Evolutionary conservation across 2,329 filamentous ascomycete species (phyloP), one percentile per base, ranked within the genome.

Genomic region (Exophiala bonariae): DNA sequence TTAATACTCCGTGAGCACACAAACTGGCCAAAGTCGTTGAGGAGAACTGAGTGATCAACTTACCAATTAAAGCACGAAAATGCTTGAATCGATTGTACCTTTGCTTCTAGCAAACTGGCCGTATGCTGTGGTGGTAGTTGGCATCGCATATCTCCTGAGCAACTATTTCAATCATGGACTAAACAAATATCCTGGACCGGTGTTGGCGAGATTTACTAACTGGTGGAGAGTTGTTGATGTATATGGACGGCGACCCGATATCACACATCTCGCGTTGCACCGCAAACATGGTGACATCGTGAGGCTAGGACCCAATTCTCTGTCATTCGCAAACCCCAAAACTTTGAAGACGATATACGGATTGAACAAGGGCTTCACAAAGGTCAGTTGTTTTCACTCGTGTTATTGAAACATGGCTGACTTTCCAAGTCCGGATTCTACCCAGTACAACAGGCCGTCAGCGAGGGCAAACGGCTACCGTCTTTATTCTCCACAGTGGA

Each of bases 331-430:
- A 2, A 79, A 89, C 55, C 86, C 88, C 0, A 79, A 79, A 49
- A 86, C 86, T 0, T 73, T 92, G 57, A 87, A 87, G 67, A 72
- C 74, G 9, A 91, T 93, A 35, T 95, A 93, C 63, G 87, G 87
- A 0, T 67, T 92, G 34, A 92, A 91, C 64, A 91, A 91, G 66
- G 86, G 87, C 0, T 86, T 89, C 57, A 70, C 79, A 38, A 93
- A 93, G 79, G 86, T 87, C n/a, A n/a, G n/a, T n/a, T n/a, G n/a
- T n/a, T n/a, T n/a, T n/a, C n/a, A n/a, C n/a, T n/a, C n/a, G n/a
- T n/a, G n/a, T n/a, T n/a, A n/a, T n/a, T n/a, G n/a, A n/a, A n/a
- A n/a, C n/a, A n/a, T n/a, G n/a, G n/a, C n/a, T n/a, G n/a, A 26
- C 42, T 19, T 14, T 17, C 13, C 6, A 43, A 88, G 83, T 89